Conservation (phyloP, 2,329 filamentous ascomycete species). For the Monascus ruber region DNA sequence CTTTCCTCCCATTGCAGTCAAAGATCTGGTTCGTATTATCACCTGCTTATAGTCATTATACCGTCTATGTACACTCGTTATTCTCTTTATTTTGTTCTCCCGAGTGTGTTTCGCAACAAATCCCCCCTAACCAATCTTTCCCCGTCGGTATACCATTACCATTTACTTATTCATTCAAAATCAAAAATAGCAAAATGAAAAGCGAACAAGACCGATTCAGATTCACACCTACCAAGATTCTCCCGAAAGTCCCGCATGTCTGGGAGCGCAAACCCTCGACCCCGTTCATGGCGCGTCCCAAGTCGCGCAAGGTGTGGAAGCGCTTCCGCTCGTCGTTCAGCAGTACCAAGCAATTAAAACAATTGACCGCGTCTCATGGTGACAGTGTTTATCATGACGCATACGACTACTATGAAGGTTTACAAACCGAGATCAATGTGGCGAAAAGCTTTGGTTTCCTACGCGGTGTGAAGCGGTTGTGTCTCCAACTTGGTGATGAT, state of each 20-base stretch:
- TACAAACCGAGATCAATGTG: conserved; percentile 23
- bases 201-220: conserved; percentile 17
- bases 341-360: conserved; percentile 20
- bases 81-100: too few species aligned
- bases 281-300: conserved; percentile 26
- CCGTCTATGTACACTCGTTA: too few species aligned
- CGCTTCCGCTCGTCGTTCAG: conserved; percentile 28
- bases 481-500: conserved; percentile 12
- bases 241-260: conserved; percentile 24
- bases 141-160: too few species aligned
- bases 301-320: conserved; percentile 37
- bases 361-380: conserved; percentile 5
- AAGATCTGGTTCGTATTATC: too few species aligned
- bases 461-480: conserved; percentile 27
- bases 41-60: too few species aligned
- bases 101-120: too few species aligned
- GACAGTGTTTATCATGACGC: conserved; percentile 2
- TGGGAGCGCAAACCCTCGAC: conserved; percentile 37
- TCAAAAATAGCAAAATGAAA: conserved; percentile 4
- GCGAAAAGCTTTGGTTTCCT: conserved; percentile 15
- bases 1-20: too few species aligned
- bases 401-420: conserved; percentile 9
- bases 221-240: conserved; percentile 31
- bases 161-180: not conserved
- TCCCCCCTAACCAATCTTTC: too few species aligned